Base-by-base conservation (phyloP, 495 filamentous ascomycete genomes). In the Aspergillus incahuasiensis region DNA sequence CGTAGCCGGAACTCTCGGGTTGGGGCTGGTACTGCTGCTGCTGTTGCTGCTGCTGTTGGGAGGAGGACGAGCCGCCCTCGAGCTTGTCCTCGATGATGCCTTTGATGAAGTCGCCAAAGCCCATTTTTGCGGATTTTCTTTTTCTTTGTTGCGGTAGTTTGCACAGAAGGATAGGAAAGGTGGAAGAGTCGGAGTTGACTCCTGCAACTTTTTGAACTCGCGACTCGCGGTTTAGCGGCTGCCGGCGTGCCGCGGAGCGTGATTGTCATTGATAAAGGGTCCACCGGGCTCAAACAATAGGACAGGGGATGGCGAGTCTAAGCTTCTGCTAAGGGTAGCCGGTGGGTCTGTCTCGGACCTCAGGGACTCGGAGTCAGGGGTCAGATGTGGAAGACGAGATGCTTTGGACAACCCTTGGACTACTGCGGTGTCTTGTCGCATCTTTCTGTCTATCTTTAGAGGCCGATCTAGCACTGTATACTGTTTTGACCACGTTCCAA, bases 81-180 rank as follows among this genome's bases (percentile, higher is more conserved):
- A 48, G 18, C 45, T 60, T 60, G 24, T 43, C 47, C 16, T 63
- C 57, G 53, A 62, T 56, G 41, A 58, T 54, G 34, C 53, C 61
- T 32, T 61, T 59, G 39, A 66, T 55, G 58, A 68, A 63, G 46
- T 75, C 72, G 55, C 69, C 44, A 55, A 74, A 61, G 48, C 74
- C 71, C 74, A 78, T 78, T 68, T 48, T 38, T n/a, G n/a, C n/a
- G n/a, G n/a, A n/a, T n/a, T n/a, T n/a, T n/a, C n/a, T n/a, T n/a
- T n/a, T n/a, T n/a, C n/a, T n/a, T n/a, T n/a, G n/a, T n/a, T n/a
- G n/a, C n/a, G n/a, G n/a, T n/a, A n/a, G n/a, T n/a, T n/a, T n/a
- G n/a, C n/a, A n/a, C n/a, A n/a, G n/a, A n/a, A n/a, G n/a, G n/a
- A n/a, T n/a, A n/a, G 25, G 8, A 8, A 28, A 28, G 25, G 3